These are phyloP conservation scores for Paramecium pentaurelia DNA, from an alignment of 73 alveolate species.

Conservation along the genomic window DNA sequence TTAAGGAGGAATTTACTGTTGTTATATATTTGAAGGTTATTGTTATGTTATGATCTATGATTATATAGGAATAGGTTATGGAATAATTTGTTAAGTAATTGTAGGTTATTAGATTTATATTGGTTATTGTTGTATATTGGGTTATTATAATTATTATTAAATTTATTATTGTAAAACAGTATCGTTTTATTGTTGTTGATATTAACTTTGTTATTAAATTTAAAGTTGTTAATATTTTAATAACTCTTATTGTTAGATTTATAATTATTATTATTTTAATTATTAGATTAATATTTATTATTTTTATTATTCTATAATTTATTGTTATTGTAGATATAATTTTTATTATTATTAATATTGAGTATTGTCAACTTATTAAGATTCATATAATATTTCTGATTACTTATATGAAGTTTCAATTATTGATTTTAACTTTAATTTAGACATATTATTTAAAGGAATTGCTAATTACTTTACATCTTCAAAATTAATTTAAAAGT, in stretches of 20 bases:
- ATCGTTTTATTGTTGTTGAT: neutral
- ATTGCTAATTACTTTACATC: neutral
- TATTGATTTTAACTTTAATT: neutral
- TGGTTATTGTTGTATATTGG: neutral
- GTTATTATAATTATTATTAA: neutral
- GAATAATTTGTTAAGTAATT: neutral
- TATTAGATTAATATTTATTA: neutral
- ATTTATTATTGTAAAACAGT: neutral
- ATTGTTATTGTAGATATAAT: too few species aligned
- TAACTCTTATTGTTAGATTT: neutral
- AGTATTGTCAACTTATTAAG: neutral
- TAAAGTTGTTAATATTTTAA: neutral
- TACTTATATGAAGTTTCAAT: neutral
- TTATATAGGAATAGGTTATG: neutral
- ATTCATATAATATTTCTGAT: neutral
- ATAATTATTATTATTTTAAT: neutral
- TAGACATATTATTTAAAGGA: neutral
- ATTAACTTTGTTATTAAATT: neutral
- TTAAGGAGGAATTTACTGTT: neutral
- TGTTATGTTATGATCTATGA: neutral
- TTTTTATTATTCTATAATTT: neutral
- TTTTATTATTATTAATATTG: too few species aligned
- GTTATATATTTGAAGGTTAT: neutral
- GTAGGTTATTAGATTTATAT: neutral
- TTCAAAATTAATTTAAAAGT: neutral